These are phyloP conservation scores for Scheffersomyces cryptocercus DNA, from an alignment of 1,139 yeast species.

Conservation along the genomic window DNA sequence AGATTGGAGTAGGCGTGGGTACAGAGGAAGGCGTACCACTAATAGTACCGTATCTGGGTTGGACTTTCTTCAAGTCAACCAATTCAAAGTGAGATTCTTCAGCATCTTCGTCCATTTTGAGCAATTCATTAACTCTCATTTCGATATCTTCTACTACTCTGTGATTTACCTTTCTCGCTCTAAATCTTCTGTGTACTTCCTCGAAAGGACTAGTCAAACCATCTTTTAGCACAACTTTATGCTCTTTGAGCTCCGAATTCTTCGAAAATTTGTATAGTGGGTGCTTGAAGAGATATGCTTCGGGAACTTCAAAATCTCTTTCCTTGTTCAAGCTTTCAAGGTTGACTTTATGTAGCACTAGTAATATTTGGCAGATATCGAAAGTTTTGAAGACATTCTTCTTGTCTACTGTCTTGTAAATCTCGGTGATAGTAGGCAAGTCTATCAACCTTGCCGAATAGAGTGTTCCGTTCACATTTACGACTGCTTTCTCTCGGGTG, in stretches of 20 bases:
- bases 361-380: conserved; percentile 82
- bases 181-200: conserved; percentile 49
- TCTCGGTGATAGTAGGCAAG: conserved; percentile 85
- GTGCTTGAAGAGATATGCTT: conserved; percentile 41
- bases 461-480: conserved; percentile 50
- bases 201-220: conserved; percentile 81
- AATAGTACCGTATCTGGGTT: conserved; percentile 13
- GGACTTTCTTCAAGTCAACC: conserved; percentile 49
- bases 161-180: conserved; percentile 50
- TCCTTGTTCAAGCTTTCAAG: conserved; percentile 41
- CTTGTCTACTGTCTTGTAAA: conserved; percentile 85
- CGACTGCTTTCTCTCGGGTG: conserved; percentile 76
- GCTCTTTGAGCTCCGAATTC: conserved; percentile 40
- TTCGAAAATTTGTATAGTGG: conserved; percentile 46
- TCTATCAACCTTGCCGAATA: conserved; percentile 89
- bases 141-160: conserved; percentile 68
- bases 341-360: conserved; percentile 67
- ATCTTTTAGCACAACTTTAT: conserved; percentile 59
- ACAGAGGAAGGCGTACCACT: conserved; percentile 27
- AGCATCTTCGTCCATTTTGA: conserved; percentile 78
- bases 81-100: conserved; percentile 80
- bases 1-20: conserved; percentile 19
- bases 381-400: conserved; percentile 86
- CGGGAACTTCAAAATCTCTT: conserved; percentile 42
- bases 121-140: conserved; percentile 71